These are phyloP conservation scores for Prillingera fragicola DNA, from an alignment of 1,284 basidiomycete genomes.

Conservation along the genomic window DNA sequence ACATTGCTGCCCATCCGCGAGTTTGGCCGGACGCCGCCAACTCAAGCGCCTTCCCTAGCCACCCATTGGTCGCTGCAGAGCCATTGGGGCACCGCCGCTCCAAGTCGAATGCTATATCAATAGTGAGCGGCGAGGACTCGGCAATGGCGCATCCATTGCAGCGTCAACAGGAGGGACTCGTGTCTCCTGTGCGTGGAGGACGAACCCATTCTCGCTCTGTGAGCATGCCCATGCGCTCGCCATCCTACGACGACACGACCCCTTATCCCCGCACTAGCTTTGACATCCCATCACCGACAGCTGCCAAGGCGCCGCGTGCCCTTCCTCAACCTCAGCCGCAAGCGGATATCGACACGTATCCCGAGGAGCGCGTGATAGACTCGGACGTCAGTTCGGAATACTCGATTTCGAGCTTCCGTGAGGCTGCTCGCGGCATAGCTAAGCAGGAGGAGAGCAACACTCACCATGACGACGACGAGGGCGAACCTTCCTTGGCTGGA, in stretches of 20 bases:
- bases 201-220: slow-evolving; percentile 29
- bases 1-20: slow-evolving; percentile 18
- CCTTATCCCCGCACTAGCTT: neutral
- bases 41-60: slow-evolving; percentile 8
- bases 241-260: neutral
- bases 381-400: neutral
- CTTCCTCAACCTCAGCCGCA: slow-evolving; percentile 7
- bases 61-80: neutral
- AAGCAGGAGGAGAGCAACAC: too few species aligned
- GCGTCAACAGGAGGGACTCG: too few species aligned
- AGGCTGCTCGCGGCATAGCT: slow-evolving; percentile 1
- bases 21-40: slow-evolving; percentile 9
- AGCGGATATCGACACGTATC: neutral
- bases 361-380: neutral
- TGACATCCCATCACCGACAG: neutral
- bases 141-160: neutral
- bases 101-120: slow-evolving; percentile 25
- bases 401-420: neutral
- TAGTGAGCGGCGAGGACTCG: slow-evolving; percentile 1
- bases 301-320: neutral
- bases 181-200: too few species aligned
- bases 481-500: too few species aligned
- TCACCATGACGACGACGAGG: slow-evolving; percentile 2
- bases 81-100: slow-evolving; percentile 25
- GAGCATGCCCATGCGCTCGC: slow-evolving; percentile 27